Conservation (phyloP, 1,139 yeast species). For the Chernovozyma sophiae-reginae region DNA sequence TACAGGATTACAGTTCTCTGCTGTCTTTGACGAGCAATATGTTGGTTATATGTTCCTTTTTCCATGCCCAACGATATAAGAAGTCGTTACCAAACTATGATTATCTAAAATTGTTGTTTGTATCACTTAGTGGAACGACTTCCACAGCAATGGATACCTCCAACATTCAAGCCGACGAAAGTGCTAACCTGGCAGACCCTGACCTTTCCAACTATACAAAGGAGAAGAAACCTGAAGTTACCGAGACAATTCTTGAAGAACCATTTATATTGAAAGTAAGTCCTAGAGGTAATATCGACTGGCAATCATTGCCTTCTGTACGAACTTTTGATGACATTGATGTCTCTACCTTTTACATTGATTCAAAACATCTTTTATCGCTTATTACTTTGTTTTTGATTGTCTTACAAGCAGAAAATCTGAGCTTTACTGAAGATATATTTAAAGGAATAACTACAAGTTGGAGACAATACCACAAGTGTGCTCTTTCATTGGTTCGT, state of each 20-base stretch:
- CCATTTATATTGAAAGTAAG: conserved; percentile 7
- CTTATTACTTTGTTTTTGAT: conserved; percentile 42
- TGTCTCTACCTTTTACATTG: conserved; percentile 24
- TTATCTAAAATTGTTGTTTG: conserved; percentile 23
- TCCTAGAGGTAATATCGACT: conserved; percentile 14
- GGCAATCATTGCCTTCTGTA: conserved; percentile 20
- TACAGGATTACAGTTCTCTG: conserved; percentile 12
- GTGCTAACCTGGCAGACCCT: not conserved
- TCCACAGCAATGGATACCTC: not conserved
- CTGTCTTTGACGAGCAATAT: not conserved
- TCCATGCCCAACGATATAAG: conserved; percentile 25
- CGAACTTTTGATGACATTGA: conserved; percentile 25
- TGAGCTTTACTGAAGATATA: not conserved
- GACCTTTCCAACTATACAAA: not conserved
- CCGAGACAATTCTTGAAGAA: conserved; percentile 1
- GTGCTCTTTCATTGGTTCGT: conserved; percentile 36
- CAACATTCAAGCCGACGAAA: too few species aligned
- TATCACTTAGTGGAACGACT: conserved; percentile 6
- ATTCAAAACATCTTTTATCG: conserved; percentile 30
- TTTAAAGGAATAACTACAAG: conserved; percentile 11
- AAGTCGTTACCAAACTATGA: conserved; percentile 20
- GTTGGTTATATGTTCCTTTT: conserved; percentile 6
- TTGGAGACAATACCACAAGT: conserved; percentile 33
- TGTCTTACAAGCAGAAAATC: conserved; percentile 9
- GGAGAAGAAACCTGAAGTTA: not conserved